phyloP scores from a whole-genome alignment of 73 alveolate genomes.

The Paramecium pentaurelia region DNA sequence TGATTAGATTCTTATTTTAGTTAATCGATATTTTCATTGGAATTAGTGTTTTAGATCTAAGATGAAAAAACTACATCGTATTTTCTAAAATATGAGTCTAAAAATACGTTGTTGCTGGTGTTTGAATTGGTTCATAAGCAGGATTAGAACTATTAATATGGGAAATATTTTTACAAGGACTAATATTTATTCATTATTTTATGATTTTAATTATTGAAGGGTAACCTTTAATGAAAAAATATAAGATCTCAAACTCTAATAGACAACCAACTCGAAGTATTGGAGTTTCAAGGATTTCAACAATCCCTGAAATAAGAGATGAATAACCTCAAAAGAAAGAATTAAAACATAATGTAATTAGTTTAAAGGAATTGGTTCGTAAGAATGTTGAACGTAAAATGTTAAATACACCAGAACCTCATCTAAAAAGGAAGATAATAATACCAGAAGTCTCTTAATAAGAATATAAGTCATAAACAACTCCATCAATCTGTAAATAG shows the following conservation, averaged over 20 bases:
- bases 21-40: background rate
- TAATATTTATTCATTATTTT: background rate
- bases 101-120: background rate
- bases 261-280: background rate
- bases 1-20: background rate
- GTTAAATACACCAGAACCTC: background rate
- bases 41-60: background rate
- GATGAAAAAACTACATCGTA: background rate
- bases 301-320: background rate
- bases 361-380: background rate
- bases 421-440: background rate
- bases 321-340: background rate
- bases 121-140: background rate
- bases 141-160: background rate
- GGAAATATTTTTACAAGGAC: background rate
- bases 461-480: background rate
- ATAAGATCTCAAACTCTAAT: background rate
- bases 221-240: background rate
- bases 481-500: background rate
- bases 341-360: background rate
- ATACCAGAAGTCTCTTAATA: background rate
- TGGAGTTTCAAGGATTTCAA: background rate
- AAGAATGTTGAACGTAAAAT: background rate
- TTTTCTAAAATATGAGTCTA: background rate
- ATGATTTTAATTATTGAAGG: conserved; percentile 17